Base-by-base conservation (phyloP, 768 basidiomycete species). In the Baorangia bicolor region DNA sequence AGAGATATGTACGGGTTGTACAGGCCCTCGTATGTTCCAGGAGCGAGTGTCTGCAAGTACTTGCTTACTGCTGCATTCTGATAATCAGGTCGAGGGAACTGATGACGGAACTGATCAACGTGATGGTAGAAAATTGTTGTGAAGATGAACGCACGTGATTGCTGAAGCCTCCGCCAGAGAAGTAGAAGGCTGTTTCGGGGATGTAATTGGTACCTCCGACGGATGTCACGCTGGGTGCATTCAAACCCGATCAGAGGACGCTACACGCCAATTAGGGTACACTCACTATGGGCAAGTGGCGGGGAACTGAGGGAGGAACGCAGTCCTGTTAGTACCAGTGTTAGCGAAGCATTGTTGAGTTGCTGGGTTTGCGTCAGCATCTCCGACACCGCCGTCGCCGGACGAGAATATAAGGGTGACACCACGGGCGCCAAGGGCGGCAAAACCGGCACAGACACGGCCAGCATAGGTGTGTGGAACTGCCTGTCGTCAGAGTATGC, bases 131-230 rank as follows among this genome's bases (percentile, higher is more conserved):
- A 16, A 2, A 11, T 1, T 9, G 13, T 20, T 5, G 9, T 23
- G 4, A 5, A 2, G 10, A 49, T 34, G 37, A 46, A 47, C 39
- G 79, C 59, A 87, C 86, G 49, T 82, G 81, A 58, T 86, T 76
- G 65, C 86, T 88, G 73, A 90, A 91, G 3, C 88, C 88, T 34
- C 88, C 88, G 1, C 87, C 86, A 13, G 86, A 88, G 73, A 88
- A 86, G 58, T 49, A 66, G 0, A 78, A 80, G 0, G 82, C 83
- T 14, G 75, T 75, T 66, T 91, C 88, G 0, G 86, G 87, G 47
- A 87, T 70, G 38, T 71, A 57, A 23, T 68, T 69, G 1, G 88
- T 90, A 10, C 82, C 89, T 8, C 89, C 89, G 3, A 92, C 88
- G 3, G 85, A 58, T 4, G 89, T 92, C 20, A 89, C 85, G 58